Base-by-base conservation (phyloP, 2,329 filamentous ascomycete genomes). In the Exutisphaerella laricina region DNA sequence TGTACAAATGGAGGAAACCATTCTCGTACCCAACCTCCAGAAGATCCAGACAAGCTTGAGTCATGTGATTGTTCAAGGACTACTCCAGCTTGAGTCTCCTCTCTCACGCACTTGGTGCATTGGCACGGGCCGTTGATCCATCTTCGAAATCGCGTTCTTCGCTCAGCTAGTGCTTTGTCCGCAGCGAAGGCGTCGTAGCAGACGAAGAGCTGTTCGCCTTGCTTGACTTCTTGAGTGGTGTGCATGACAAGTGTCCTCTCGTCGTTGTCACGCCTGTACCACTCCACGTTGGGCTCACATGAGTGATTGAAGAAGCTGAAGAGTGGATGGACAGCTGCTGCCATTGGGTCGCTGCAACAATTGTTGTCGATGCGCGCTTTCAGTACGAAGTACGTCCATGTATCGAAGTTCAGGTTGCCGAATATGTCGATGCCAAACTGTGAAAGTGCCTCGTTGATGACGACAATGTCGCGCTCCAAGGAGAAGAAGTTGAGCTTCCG, bases 281-380 rank as follows among this genome's bases (percentile, higher is more conserved):
- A 97, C 1, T 76, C 75, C 23, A 95, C 86, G 62, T 94, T 96
- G 7, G 90, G 89, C 59, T 94, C 80, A 66, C 90, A 97, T 61
- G 88, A 87, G 63, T 97, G 90, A 59, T 97, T 97, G 33, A 90
- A 88, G 22, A 97, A 72, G 64, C 87, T 95, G 87, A 92, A 97
- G 46, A 94, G 78, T 1, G 88, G 87, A 65, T 94, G 88, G 18
- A 96, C 13, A 59, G 66, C 53, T 61, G 44, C 31, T 5, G 48
- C 25, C 4, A 44, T 43, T 2, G 51, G 54, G 75, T 85, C 58
- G 86, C 82, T 43, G 85, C 78, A 18, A 86, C 88, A 4, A 85
- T 94, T 4, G 88, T 90, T 2, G 85, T 92, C 39, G 84, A 89
- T 23, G 85, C 79, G 64, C 89, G 92, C 64, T 94, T 94, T 51